Base-by-base conservation (phyloP, 176 grass and related monocot genomes). In the Poa pratensis region DNA sequence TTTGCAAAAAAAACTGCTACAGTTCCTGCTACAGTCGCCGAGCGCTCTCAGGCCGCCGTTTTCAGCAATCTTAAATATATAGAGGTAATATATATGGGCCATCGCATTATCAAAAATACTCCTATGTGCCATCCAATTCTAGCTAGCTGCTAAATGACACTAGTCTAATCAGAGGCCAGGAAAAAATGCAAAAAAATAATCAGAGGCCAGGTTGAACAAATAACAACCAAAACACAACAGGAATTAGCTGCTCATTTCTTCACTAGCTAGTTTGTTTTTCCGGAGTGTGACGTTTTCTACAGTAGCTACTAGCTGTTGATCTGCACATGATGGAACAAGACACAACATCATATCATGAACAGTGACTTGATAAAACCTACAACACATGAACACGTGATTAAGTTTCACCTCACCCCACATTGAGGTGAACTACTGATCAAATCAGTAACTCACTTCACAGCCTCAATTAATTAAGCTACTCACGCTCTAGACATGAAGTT, bases 361-460 rank as follows among this genome's bases (percentile, higher is more conserved):
- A 37, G 35, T 37, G 35, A 35, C 34, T 6, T 37, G 35, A 37
- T 37, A 37, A 37, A 37, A 37, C 35, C 4, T 37, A 37, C 35
- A 37, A 37, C 35, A 37, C 1, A 32, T 32, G 30, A 32, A 37
- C 35, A 37, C 5, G 35, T 37, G 35, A 37, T 37, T 37, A 37
- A 37, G 1, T 37, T 37, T 37, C 6, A 37, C 35, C 35, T 37
- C 35, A 37, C 35, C 50, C 79, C 46, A 69, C 65, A 70, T 10
- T 53, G 19, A 39, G 45, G 68, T 70, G 15, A 3, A 42, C 51
- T 26, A 45, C 14, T 50, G 60, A 35, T 30, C 57, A 45, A 54
- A 61, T 37, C 79, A 80, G 52, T 18, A 73, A 51, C 66, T 61
- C 52, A 46, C 17, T 73, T 37, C 53, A 28, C n/a, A 58, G 19